Conservation (phyloP, 2,329 filamentous ascomycete species). For the Aspergillus ochraceus region DNA sequence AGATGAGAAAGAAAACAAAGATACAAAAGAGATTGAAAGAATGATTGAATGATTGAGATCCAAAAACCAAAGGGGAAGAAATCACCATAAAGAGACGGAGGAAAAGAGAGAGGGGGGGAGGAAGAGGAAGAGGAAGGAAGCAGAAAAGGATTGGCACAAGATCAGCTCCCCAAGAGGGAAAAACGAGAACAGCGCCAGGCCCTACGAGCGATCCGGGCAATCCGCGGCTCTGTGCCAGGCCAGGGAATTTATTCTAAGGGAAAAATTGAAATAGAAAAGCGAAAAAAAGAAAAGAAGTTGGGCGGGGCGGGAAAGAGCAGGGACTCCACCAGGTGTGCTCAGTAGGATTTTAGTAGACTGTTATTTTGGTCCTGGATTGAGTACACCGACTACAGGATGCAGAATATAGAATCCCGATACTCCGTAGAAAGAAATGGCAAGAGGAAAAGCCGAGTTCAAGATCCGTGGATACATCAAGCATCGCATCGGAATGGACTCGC, state of each 20-base stretch:
- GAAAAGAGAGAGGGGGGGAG: not conserved
- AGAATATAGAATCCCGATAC: too few species aligned
- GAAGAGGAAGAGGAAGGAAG: not conserved
- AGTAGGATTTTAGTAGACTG: not conserved
- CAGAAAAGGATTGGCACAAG: not conserved
- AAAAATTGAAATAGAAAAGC: not conserved
- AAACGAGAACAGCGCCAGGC: not conserved
- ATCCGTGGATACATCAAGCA: not conserved
- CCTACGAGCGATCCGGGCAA: constrained; percentile 5
- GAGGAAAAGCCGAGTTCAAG: not conserved
- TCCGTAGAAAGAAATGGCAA: too few species aligned
- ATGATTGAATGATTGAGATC: not conserved
- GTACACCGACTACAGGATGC: too few species aligned
- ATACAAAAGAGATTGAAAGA: not conserved
- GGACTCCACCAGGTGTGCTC: not conserved
- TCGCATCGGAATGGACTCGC: not conserved
- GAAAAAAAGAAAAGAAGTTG: not conserved
- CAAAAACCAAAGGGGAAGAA: not conserved
- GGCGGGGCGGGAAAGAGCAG: not conserved
- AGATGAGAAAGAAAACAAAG: not conserved
- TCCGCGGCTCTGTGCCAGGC: not conserved
- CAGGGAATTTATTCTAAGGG: not conserved
- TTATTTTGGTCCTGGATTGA: too few species aligned
- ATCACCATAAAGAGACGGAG: not conserved
- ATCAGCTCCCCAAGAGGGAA: not conserved